Conservation (phyloP, 371 early-diverging fungal species). For the Mortierella sp. region DNA sequence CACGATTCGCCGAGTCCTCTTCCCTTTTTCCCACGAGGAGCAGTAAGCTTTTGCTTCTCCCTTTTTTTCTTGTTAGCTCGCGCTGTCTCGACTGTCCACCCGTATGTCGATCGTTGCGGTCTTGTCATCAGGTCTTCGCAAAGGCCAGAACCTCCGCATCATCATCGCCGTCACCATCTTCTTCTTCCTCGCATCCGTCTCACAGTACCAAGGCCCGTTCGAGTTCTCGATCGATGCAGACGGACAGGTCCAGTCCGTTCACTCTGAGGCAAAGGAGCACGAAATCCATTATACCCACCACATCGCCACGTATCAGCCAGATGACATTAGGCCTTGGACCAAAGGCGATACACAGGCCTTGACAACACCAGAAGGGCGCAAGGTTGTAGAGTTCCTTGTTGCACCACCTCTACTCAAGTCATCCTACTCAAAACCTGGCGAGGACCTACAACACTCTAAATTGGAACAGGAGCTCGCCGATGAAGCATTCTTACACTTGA, state of each 20-base stretch:
- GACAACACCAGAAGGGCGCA: constrained; percentile 18
- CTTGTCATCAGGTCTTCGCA: constrained; percentile 10
- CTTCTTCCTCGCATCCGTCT: constrained; percentile 22
- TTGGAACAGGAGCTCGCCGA: background rate
- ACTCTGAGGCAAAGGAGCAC: constrained; percentile 8
- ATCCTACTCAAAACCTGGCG: background rate
- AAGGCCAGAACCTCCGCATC: constrained; percentile 23
- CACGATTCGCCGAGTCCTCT: too few relatives aligned
- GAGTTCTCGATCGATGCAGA: constrained; percentile 31
- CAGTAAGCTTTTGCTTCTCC: too few relatives aligned
- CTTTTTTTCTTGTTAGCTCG: too few relatives aligned
- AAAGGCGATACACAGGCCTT: constrained; percentile 19
- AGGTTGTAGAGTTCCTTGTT: constrained; percentile 5
- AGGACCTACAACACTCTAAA: background rate
- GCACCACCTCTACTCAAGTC: background rate
- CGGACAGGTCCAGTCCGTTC: constrained; percentile 26
- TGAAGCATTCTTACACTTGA: constrained; percentile 13
- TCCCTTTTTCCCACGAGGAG: too few relatives aligned
- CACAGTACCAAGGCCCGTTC: constrained; percentile 2
- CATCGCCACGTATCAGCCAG: constrained; percentile 18
- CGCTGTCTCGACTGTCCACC: too few relatives aligned
- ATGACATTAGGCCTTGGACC: constrained; percentile 24
- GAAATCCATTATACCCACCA: constrained; percentile 31
- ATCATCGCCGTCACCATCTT: constrained; percentile 22
- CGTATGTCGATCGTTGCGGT: constrained; percentile 9